A percentile compares a stretch with the other conserved stretches of the same genome.
phyloP scores from a whole-genome alignment of 176 grass and related monocot genomes.

The Bromus sterilis region DNA sequence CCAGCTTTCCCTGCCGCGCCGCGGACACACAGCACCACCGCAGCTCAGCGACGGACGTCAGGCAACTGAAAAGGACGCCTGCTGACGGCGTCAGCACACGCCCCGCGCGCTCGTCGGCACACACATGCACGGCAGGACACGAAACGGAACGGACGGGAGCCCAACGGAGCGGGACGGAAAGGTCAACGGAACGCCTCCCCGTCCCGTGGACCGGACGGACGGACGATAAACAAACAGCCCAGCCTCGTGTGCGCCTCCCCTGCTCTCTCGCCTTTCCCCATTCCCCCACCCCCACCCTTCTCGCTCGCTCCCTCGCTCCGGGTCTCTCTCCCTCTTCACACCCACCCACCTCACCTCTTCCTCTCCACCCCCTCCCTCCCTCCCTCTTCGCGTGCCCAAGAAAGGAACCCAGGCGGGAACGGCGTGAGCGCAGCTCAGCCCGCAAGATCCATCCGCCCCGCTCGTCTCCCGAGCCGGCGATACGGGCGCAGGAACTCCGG shows the following conservation, averaged over 20 bases:
- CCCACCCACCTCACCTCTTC: not conserved
- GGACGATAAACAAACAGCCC: slow-evolving; percentile 28
- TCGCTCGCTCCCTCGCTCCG: not conserved
- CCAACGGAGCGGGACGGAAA: not conserved
- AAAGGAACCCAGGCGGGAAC: not conserved
- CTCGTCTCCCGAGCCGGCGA: not conserved
- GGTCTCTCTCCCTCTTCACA: not conserved
- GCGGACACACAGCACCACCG: too few species aligned
- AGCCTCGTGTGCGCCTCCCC: not conserved
- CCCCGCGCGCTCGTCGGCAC: not conserved
- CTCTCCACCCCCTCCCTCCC: not conserved
- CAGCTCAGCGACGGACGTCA: too few species aligned
- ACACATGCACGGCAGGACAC: not conserved
- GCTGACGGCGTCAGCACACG: slow-evolving; percentile 14
- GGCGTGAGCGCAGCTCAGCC: not conserved
- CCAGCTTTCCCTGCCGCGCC: too few species aligned
- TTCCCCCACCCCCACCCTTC: not conserved
- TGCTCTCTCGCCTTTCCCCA: not conserved
- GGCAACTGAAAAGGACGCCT: too few species aligned
- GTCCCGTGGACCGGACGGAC: not conserved
- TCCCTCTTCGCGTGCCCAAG: not conserved
- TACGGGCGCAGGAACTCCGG: not conserved
- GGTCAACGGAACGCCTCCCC: slow-evolving; percentile 1
- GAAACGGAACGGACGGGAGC: not conserved
- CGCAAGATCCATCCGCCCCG: not conserved